phyloP scores from a whole-genome alignment of 805 yeast genomes.

The Yamadazyma laniorum region DNA sequence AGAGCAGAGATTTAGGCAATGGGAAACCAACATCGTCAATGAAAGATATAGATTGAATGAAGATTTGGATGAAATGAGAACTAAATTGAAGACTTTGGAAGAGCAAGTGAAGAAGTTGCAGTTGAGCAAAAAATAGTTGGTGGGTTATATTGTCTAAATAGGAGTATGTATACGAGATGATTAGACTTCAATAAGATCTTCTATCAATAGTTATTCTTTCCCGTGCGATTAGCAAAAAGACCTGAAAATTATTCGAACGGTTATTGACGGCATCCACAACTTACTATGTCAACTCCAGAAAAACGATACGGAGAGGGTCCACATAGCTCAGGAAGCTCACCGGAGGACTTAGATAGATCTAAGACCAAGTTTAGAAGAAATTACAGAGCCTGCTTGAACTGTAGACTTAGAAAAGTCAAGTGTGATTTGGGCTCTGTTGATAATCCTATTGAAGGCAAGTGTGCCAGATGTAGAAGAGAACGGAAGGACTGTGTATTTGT shows the following conservation, averaged over 20 bases:
- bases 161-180: too few relatives aligned
- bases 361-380: conserved; percentile 51
- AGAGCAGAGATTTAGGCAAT: conserved; percentile 95
- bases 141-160: too few relatives aligned
- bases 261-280: conserved; percentile 8
- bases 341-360: neutral
- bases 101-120: conserved; percentile 67
- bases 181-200: too few relatives aligned
- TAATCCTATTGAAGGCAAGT: conserved; percentile 74
- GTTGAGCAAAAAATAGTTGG: conserved; percentile 28
- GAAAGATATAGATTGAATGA: conserved; percentile 92
- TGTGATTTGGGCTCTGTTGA: conserved; percentile 82
- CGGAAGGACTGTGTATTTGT: conserved; percentile 74
- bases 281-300: neutral
- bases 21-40: conserved; percentile 95
- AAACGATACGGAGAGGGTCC: neutral
- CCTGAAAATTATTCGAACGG: conserved; percentile 9
- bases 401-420: conserved; percentile 78
- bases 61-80: conserved; percentile 87
- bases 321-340: neutral
- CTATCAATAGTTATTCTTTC: too few relatives aligned
- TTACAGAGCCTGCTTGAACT: conserved; percentile 81
- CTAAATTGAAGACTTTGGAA: conserved; percentile 69
- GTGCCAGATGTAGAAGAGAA: conserved; percentile 82
- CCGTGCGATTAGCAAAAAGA: neutral